phyloP scores from a whole-genome alignment of 345 rosid genomes.

The Aurinia saxatilis region DNA sequence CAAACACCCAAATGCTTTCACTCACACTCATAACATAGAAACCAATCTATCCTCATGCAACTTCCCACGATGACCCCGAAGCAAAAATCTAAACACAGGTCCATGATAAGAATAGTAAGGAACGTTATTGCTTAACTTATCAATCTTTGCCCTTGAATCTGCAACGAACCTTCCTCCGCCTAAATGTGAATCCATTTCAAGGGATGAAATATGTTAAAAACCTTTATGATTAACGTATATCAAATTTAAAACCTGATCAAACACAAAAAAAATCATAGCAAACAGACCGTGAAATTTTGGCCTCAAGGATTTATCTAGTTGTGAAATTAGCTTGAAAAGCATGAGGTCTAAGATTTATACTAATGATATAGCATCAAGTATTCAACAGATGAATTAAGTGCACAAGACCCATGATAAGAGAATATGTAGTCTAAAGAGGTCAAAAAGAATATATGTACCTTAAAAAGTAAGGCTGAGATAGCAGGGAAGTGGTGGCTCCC shows the following conservation, averaged over 20 bases:
- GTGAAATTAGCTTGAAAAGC: not conserved
- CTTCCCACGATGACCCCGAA: slow-evolving; percentile 54
- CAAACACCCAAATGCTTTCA: not conserved
- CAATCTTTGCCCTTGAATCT: slow-evolving; percentile 26
- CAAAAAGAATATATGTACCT: too few species aligned
- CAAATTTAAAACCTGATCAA: too few species aligned
- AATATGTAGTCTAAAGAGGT: too few species aligned
- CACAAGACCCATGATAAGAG: too few species aligned
- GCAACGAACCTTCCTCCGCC: slow-evolving; percentile 23
- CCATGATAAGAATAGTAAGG: too few species aligned
- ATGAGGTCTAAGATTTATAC: not conserved
- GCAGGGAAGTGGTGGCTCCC: too few species aligned
- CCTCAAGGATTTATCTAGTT: too few species aligned
- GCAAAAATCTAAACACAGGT: slow-evolving; percentile 37
- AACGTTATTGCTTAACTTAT: slow-evolving; percentile 24
- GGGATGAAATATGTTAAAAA: not conserved
- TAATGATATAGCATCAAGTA: too few species aligned
- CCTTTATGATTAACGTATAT: too few species aligned
- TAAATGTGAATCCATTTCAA: not conserved
- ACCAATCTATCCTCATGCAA: slow-evolving; percentile 55
- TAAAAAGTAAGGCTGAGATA: too few species aligned
- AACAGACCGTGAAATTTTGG: not conserved
- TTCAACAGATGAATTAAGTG: too few species aligned
- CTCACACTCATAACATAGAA: too few species aligned
- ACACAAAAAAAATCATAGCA: not conserved